Evolutionary conservation across 345 rosid genomes (phyloP).

Genomic region (Excoecaria cochinchinensis): DNA sequence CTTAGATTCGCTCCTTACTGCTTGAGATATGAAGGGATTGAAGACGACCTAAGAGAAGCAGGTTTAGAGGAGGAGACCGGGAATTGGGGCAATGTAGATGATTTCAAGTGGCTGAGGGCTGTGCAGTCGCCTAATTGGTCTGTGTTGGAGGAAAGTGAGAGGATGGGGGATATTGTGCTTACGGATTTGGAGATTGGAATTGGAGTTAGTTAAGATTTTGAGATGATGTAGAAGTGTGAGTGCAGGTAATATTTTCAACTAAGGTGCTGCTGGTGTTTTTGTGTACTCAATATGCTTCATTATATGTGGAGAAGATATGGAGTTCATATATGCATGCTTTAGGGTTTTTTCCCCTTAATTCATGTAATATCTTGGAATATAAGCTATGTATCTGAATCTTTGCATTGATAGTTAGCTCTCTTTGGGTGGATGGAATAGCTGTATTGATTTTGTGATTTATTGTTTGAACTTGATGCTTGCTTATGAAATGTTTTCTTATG

Average conservation of each 20-base stretch:
- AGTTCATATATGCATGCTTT: background rate
- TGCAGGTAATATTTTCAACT: background rate
- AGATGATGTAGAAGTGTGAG: background rate
- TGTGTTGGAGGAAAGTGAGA: constrained; percentile 54
- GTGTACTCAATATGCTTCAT: background rate
- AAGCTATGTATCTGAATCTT: background rate
- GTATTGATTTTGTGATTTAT: too few species aligned
- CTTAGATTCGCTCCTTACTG: constrained; percentile 76
- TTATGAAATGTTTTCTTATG: too few species aligned
- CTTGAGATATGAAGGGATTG: constrained; percentile 70
- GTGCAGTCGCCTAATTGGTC: constrained; percentile 84
- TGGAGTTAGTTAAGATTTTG: background rate
- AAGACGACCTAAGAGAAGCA: constrained; percentile 56
- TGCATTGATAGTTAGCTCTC: background rate
- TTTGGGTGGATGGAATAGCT: too few species aligned
- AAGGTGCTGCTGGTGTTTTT: background rate
- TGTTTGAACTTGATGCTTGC: too few species aligned
- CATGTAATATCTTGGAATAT: background rate
- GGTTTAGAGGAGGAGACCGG: constrained; percentile 61
- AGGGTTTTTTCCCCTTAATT: background rate
- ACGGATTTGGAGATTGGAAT: constrained; percentile 3
- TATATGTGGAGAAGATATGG: background rate
- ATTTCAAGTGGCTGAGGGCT: constrained; percentile 87
- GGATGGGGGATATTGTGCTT: constrained; percentile 41
- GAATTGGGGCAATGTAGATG: constrained; percentile 79